Conservation (phyloP, 495 filamentous ascomycete genomes). For the Tuber indicum region DNA sequence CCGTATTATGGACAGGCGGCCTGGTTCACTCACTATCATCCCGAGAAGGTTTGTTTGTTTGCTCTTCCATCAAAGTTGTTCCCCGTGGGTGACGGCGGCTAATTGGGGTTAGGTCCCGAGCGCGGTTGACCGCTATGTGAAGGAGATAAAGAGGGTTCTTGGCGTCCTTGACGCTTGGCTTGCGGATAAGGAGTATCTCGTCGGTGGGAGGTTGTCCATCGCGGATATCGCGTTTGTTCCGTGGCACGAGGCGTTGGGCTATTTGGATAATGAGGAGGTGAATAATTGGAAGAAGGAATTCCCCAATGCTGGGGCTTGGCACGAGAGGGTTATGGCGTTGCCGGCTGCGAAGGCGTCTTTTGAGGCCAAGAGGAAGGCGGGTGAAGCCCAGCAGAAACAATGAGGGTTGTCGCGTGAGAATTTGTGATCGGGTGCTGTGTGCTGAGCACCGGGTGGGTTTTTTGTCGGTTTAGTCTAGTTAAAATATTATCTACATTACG, state of each 20-base stretch:
- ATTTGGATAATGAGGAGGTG: constrained; percentile 5
- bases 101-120: constrained; percentile 44
- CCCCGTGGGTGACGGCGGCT: background rate
- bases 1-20: constrained; percentile 40
- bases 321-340: constrained; percentile 44
- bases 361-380: constrained; percentile 20
- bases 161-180: constrained; percentile 54
- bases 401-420: background rate
- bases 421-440: background rate
- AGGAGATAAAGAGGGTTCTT: constrained; percentile 56
- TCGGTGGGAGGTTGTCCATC: constrained; percentile 54
- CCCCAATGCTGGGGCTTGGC: constrained; percentile 46
- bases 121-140: constrained; percentile 55
- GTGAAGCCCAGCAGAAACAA: background rate
- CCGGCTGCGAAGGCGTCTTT: constrained; percentile 28
- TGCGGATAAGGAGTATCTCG: constrained; percentile 50
- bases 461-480: background rate
- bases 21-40: constrained; percentile 53
- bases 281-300: constrained; percentile 43
- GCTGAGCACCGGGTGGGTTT: background rate
- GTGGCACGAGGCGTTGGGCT: constrained; percentile 43
- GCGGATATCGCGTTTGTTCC: constrained; percentile 56
- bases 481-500: too few species aligned
- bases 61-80: too few species aligned
- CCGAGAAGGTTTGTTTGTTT: constrained; percentile 45